A percentile compares a stretch with the other conserved stretches of the same genome.
phyloP scores from a whole-genome alignment of 108 stramenopile genomes.

The Fragilaria radians region DNA sequence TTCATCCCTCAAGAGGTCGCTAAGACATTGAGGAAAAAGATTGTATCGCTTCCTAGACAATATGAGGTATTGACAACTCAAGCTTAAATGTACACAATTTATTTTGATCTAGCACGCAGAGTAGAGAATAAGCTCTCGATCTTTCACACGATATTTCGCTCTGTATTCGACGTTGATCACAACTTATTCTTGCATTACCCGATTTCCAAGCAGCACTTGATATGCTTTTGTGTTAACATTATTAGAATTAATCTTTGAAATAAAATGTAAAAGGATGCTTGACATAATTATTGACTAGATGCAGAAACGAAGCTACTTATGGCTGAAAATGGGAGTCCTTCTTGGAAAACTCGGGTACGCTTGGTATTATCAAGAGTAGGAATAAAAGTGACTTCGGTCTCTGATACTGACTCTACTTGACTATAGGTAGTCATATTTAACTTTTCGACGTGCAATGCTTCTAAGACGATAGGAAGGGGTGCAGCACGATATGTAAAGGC shows the following conservation, averaged over 20 bases:
- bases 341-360: conserved; percentile 55
- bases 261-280: too few relatives aligned
- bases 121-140: too few relatives aligned
- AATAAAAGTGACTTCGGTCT: conserved; percentile 46
- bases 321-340: conserved; percentile 33
- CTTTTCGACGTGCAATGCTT: conserved; percentile 43
- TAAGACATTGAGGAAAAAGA: neutral
- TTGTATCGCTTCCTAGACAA: too few relatives aligned
- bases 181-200: too few relatives aligned
- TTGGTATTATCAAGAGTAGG: conserved; percentile 69
- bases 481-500: conserved; percentile 60
- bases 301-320: conserved; percentile 16
- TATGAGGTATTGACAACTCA: too few relatives aligned
- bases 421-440: conserved; percentile 22
- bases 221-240: too few relatives aligned
- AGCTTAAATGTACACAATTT: too few relatives aligned
- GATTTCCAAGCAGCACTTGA: too few relatives aligned
- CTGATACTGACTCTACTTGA: conserved; percentile 38
- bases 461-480: conserved; percentile 40
- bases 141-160: too few relatives aligned
- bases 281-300: neutral
- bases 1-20: conserved; percentile 2
- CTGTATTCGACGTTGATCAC: too few relatives aligned
- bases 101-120: too few relatives aligned
- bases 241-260: too few relatives aligned